phyloP scores from a whole-genome alignment of 768 basidiomycete species.

The Glaciozyma martinii region DNA sequence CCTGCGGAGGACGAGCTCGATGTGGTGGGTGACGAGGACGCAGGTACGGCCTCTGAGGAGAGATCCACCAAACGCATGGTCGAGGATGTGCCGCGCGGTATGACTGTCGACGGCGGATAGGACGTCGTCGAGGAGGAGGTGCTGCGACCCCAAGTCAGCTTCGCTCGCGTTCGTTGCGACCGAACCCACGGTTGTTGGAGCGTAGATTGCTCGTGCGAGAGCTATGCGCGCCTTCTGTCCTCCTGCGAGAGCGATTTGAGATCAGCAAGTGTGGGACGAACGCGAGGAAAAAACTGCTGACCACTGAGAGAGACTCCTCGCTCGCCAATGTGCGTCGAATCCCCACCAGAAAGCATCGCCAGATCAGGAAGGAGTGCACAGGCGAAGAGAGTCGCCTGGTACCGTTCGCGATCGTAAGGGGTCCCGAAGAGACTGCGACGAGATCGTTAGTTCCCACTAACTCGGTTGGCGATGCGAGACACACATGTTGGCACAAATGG shows the following conservation, averaged over 20 bases:
- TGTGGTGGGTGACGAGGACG: conserved; percentile 85
- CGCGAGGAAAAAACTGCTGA: not conserved
- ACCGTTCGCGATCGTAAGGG: conserved; percentile 51
- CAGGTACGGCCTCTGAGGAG: conserved; percentile 66
- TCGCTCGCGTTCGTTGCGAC: not conserved
- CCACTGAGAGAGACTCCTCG: conserved; percentile 25
- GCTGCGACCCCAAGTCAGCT: not conserved
- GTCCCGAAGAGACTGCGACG: conserved; percentile 61
- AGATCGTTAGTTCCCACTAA: not conserved
- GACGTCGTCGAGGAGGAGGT: conserved; percentile 32
- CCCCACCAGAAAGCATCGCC: conserved; percentile 61
- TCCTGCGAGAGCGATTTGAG: not conserved
- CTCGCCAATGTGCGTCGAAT: conserved; percentile 48
- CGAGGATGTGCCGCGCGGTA: conserved; percentile 51
- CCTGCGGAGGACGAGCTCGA: conserved; percentile 69
- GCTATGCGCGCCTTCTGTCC: conserved; percentile 43
- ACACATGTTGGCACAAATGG: conserved; percentile 18
- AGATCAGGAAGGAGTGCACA: conserved; percentile 69
- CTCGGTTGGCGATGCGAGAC: not conserved
- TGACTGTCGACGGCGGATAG: conserved; percentile 47
- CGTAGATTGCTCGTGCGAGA: conserved; percentile 77
- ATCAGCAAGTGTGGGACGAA: not conserved
- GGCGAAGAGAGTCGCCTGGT: conserved; percentile 57
- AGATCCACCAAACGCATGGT: conserved; percentile 56
- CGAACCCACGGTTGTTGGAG: conserved; percentile 51